phyloP scores from a whole-genome alignment of 1,284 basidiomycete species.

The Microbotryomycetes sp. region DNA sequence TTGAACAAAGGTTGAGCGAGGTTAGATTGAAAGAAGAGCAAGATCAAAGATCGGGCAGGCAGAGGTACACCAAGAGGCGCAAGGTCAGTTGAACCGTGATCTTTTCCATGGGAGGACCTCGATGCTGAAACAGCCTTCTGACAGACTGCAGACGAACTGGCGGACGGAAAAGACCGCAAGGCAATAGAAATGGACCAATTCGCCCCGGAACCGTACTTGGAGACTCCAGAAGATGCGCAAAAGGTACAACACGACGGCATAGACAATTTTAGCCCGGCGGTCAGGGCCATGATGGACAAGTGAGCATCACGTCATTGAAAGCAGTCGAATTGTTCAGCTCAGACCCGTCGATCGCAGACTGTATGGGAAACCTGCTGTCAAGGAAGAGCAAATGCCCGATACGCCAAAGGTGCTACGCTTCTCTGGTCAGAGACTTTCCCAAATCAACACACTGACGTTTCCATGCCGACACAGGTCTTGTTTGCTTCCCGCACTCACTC shows the following conservation, averaged over 20 bases:
- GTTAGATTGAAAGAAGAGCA: conserved; percentile 14
- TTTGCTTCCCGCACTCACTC: conserved; percentile 94
- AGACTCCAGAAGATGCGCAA: conserved; percentile 39
- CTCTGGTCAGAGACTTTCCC: too few species aligned
- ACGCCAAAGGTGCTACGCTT: conserved; percentile 42
- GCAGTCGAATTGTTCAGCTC: background rate
- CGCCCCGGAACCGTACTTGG: conserved; percentile 52
- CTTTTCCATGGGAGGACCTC: conserved; percentile 3
- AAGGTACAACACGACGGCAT: conserved; percentile 43
- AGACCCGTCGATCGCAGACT: conserved; percentile 4
- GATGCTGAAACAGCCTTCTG: background rate
- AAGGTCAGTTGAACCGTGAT: conserved; percentile 46
- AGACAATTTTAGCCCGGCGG: conserved; percentile 62
- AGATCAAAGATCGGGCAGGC: conserved; percentile 45
- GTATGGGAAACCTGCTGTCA: background rate
- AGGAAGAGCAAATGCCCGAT: conserved; percentile 39
- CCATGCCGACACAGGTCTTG: conserved; percentile 52
- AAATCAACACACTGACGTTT: background rate
- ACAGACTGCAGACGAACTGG: conserved; percentile 38
- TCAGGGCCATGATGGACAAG: conserved; percentile 73
- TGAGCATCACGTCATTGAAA: conserved; percentile 41
- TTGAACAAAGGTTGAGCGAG: conserved; percentile 36
- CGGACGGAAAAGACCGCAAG: too few species aligned
- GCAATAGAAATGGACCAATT: conserved; percentile 45
- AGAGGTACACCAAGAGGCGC: conserved; percentile 54